Evolutionary conservation across 2,329 filamentous ascomycete genomes (phyloP), one percentile per base, ranked within the genome.

Genomic region (Colletotrichum shisoi): DNA sequence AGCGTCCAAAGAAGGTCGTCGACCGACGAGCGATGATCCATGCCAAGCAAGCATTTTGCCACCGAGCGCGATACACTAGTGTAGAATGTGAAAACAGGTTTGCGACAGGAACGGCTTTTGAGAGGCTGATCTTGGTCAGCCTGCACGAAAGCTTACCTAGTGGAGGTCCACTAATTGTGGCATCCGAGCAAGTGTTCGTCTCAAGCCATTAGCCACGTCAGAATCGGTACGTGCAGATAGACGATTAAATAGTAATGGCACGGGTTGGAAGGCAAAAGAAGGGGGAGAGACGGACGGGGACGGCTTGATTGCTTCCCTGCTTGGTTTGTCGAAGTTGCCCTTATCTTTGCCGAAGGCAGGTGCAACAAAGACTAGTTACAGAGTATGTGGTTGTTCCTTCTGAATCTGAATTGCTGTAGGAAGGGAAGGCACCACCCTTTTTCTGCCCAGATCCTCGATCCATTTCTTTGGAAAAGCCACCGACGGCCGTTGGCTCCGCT

Each of bases 11-110:
- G 42, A 40, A 46, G 61, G 24, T 31, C 17, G 54, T 58, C 49
- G 49, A 54, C 52, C 57, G 58, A 56, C 53, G 19, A 27, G 54
- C 53, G 44, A 66, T 70, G 66, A 63, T 57, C 58, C 31, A 46
- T 69, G 68, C 69, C 69, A 69, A 70, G 66, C 69, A 69, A 70
- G 66, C 37, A 39, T 56, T 63, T 62, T 69, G 53, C 67, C 53
- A 69, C 69, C n/a, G 8, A n/a, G 49, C 48, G 49, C 62, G 46
- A 44, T 51, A n/a, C n/a, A n/a, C n/a, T n/a, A n/a, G n/a, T n/a
- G n/a, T n/a, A 40, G 54, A 37, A 19, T 45, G 27, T 15, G 45
- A 57, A 70, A 70, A 67, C 63, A 54, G 59, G 67, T 64, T 70
- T 69, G 56, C 56, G 58, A 62, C 67, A 69, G 69, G 59, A 67